Percentiles rank a stretch among this genome's conserved stretches.
These are phyloP conservation scores for Irpex sp. DNA, from an alignment of 1,284 basidiomycete species.

Conservation along the genomic window DNA sequence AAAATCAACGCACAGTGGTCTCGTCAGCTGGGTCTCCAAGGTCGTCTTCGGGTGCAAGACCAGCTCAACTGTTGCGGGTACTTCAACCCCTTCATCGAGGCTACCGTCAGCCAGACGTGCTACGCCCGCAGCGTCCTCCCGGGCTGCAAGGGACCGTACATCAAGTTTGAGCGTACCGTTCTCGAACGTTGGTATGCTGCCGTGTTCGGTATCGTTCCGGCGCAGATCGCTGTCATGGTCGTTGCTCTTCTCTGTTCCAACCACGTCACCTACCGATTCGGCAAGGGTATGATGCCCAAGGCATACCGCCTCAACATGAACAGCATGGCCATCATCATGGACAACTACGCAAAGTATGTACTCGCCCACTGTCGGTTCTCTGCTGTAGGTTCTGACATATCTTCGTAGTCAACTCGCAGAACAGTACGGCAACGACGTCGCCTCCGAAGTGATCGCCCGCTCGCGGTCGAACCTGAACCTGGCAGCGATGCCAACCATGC, in stretches of 20 bases:
- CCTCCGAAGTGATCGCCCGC: constrained; percentile 36
- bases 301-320: constrained; percentile 55
- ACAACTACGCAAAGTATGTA: constrained; percentile 55
- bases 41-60: constrained; percentile 53
- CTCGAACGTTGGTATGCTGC: constrained; percentile 53
- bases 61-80: constrained; percentile 59
- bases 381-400: background rate
- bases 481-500: constrained; percentile 29
- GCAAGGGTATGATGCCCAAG: constrained; percentile 65
- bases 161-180: constrained; percentile 44
- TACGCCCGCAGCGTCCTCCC: constrained; percentile 52
- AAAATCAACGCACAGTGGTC: constrained; percentile 62
- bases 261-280: constrained; percentile 64
- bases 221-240: constrained; percentile 49
- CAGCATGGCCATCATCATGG: constrained; percentile 60
- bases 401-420: constrained; percentile 38
- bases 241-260: constrained; percentile 53
- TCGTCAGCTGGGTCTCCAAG: constrained; percentile 41
- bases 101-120: constrained; percentile 52
- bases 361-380: background rate
- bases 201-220: constrained; percentile 51
- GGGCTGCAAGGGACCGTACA: constrained; percentile 55
- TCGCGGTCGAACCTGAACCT: constrained; percentile 35
- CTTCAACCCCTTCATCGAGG: constrained; percentile 57
- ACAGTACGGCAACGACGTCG: constrained; percentile 41